phyloP scores from a whole-genome alignment of 768 basidiomycete species.

The Coprinopsis strossmayeri region DNA sequence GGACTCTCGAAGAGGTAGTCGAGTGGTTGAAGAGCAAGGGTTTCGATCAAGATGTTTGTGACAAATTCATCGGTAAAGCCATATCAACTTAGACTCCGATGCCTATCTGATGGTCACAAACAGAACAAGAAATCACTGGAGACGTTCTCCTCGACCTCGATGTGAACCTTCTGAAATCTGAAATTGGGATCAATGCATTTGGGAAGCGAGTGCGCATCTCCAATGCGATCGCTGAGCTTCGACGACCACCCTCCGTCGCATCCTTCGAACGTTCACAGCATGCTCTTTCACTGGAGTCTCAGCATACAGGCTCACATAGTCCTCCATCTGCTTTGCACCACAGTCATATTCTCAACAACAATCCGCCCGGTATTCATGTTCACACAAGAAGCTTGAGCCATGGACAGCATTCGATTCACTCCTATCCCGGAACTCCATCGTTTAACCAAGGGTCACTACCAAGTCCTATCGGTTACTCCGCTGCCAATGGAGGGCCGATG shows the following conservation, averaged over 20 bases:
- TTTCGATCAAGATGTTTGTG: constrained; percentile 76
- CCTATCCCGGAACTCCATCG: constrained; percentile 31
- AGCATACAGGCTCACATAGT: constrained; percentile 17
- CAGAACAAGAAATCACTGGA: constrained; percentile 98
- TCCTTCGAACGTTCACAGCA: constrained; percentile 50
- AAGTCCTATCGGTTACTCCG: constrained; percentile 28
- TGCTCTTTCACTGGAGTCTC: constrained; percentile 9
- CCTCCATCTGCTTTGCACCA: constrained; percentile 23
- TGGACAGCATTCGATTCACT: constrained; percentile 38
- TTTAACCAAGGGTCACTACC: constrained; percentile 38
- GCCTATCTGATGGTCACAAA: not conserved
- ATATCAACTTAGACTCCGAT: not conserved
- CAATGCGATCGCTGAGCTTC: constrained; percentile 86
- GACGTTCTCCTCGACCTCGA: constrained; percentile 96
- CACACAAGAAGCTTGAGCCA: constrained; percentile 39
- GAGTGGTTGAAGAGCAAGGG: constrained; percentile 83
- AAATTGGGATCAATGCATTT: constrained; percentile 90
- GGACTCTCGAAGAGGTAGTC: constrained; percentile 85
- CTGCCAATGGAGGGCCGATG: constrained; percentile 12
- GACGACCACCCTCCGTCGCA: constrained; percentile 58
- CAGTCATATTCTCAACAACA: constrained; percentile 17
- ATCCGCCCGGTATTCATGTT: not conserved
- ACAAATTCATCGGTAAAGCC: constrained; percentile 77
- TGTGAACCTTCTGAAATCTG: constrained; percentile 81
- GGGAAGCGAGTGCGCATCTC: constrained; percentile 92